Conservation (phyloP, 805 yeast genomes). For the Lipomyces mesembrius region DNA sequence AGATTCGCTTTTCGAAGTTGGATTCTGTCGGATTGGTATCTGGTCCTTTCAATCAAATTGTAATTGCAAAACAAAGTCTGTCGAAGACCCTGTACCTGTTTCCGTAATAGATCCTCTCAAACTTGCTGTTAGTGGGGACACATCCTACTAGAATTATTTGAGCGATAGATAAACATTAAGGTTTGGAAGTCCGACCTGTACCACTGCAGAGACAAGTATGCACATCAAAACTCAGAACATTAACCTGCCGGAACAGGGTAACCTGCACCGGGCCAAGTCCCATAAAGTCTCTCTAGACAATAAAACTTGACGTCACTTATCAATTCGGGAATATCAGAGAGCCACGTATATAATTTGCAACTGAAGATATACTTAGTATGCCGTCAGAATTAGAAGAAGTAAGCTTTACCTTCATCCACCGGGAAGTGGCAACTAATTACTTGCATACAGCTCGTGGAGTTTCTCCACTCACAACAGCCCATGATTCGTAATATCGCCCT, state of each 20-base stretch:
- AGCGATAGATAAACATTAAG: background rate
- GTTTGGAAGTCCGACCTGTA: background rate
- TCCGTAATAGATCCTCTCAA: background rate
- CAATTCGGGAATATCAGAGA: background rate
- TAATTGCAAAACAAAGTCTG: background rate
- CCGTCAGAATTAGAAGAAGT: constrained; percentile 59
- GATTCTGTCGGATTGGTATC: background rate
- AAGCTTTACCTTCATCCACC: constrained; percentile 28
- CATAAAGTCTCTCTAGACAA: background rate
- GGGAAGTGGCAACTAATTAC: constrained; percentile 9
- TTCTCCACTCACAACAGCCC: constrained; percentile 79
- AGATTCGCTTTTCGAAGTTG: background rate
- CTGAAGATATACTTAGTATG: constrained; percentile 46
- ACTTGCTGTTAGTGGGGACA: background rate
- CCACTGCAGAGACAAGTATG: background rate
- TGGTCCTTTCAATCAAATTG: background rate
- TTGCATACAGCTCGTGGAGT: constrained; percentile 61
- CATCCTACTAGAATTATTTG: background rate
- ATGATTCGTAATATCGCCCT: constrained; percentile 83
- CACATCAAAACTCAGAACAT: background rate
- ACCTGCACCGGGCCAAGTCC: too few species aligned
- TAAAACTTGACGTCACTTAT: background rate
- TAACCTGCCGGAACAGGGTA: background rate
- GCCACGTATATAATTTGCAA: background rate
- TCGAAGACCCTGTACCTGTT: too few species aligned